Conservation (phyloP, 495 filamentous ascomycete genomes). For the Collariella sp. region DNA sequence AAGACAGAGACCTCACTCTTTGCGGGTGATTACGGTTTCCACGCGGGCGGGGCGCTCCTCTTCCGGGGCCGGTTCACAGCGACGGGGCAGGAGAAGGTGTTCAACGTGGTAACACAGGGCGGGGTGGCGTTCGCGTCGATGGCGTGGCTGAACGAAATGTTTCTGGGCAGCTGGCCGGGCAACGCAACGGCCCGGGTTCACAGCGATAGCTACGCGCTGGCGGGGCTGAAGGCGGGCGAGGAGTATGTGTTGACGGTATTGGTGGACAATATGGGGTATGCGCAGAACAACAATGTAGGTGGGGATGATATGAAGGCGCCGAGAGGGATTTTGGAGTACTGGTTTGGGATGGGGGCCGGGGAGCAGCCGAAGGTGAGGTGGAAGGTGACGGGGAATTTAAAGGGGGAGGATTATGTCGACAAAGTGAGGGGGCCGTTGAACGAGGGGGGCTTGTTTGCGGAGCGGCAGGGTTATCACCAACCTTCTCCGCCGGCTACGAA, state of each 20-base stretch:
- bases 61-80: conserved; percentile 67
- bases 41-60: conserved; percentile 59
- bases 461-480: conserved; percentile 62
- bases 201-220: conserved; percentile 50
- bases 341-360: conserved; percentile 33
- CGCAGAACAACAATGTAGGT: conserved; percentile 54
- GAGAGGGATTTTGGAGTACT: conserved; percentile 58
- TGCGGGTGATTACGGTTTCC: conserved; percentile 65
- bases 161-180: conserved; percentile 51
- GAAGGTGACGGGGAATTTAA: conserved; percentile 74
- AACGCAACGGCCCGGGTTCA: conserved; percentile 30
- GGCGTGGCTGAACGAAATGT: conserved; percentile 48
- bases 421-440: conserved; percentile 62
- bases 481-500: conserved; percentile 46
- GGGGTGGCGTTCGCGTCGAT: conserved; percentile 52
- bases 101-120: conserved; percentile 53
- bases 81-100: conserved; percentile 48
- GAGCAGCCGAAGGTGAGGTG: conserved; percentile 43
- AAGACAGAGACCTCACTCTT: conserved; percentile 58
- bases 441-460: conserved; percentile 63
- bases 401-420: conserved; percentile 63
- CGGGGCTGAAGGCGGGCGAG: conserved; percentile 44
- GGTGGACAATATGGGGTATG: conserved; percentile 64
- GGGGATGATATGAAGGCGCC: conserved; percentile 59
- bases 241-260: conserved; percentile 60